phyloP scores from a whole-genome alignment of 148 eudicot species.

The Silene conica region DNA sequence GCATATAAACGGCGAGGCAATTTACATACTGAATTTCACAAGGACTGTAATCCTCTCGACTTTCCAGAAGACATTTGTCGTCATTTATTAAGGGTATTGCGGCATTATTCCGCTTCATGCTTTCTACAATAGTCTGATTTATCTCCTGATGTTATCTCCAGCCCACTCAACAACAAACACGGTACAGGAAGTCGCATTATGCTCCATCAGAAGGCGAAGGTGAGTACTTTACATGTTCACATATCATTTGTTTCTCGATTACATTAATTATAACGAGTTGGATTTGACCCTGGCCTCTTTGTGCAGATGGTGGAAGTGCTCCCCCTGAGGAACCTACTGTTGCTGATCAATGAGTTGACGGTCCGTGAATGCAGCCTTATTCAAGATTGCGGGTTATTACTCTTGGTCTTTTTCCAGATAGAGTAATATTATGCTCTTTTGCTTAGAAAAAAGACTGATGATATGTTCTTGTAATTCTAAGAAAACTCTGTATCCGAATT shows the following conservation, averaged over 20 bases:
- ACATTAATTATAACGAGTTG: neutral
- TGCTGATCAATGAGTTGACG: conserved; percentile 44
- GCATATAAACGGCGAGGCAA: too few species aligned
- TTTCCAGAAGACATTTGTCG: too few species aligned
- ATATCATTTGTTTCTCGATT: neutral
- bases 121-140: too few species aligned
- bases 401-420: conserved; percentile 12
- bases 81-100: too few species aligned
- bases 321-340: conserved; percentile 48
- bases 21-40: neutral
- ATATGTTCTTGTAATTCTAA: conserved; percentile 6
- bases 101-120: too few species aligned
- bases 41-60: neutral
- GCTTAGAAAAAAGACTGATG: conserved; percentile 23
- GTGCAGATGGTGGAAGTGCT: conserved; percentile 41
- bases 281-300: neutral
- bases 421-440: conserved; percentile 24
- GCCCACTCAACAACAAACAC: conserved; percentile 80
- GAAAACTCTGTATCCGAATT: conserved; percentile 13
- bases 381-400: neutral
- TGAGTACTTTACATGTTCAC: conserved; percentile 15
- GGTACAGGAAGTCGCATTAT: conserved; percentile 81
- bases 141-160: too few species aligned
- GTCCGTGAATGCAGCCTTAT: conserved; percentile 12
- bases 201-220: conserved; percentile 93